Evolutionary conservation across 495 filamentous ascomycete species (phyloP).

Genomic region (Amphirosellinia nigrospora): DNA sequence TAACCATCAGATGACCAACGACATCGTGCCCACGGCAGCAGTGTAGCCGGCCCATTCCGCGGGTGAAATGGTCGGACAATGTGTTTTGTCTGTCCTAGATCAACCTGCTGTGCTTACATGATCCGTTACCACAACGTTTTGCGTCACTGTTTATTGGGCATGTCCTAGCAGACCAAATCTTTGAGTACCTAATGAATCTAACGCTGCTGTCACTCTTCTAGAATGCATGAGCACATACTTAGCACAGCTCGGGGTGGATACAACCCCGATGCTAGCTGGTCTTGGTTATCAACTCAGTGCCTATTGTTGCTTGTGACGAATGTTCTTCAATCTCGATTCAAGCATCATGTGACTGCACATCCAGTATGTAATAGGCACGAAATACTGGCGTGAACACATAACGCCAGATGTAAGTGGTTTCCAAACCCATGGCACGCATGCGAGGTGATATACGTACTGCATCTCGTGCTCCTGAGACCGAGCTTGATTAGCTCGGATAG

Average conservation of each 20-base stretch:
- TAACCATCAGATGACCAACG: background rate
- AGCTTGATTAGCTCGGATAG: background rate
- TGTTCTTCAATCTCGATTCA: background rate
- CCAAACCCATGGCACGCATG: background rate
- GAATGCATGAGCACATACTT: background rate
- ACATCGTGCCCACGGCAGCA: slow-evolving; percentile 10
- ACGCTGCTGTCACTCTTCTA: background rate
- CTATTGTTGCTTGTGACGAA: background rate
- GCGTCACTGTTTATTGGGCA: background rate
- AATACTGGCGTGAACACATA: background rate
- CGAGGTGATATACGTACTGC: background rate
- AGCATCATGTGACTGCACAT: background rate
- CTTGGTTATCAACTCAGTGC: too few species aligned
- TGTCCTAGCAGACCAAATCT: background rate
- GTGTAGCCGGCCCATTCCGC: background rate
- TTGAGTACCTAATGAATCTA: background rate
- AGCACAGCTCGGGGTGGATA: background rate
- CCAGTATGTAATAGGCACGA: background rate
- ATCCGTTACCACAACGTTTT: too few species aligned
- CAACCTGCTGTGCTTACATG: slow-evolving; percentile 1
- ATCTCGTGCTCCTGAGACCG: background rate
- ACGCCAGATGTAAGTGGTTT: background rate
- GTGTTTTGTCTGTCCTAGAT: background rate
- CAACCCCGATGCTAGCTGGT: background rate
- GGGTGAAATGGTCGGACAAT: background rate